Base-by-base conservation (phyloP, 441 rosid species). In the Euphorbia celastroides region DNA sequence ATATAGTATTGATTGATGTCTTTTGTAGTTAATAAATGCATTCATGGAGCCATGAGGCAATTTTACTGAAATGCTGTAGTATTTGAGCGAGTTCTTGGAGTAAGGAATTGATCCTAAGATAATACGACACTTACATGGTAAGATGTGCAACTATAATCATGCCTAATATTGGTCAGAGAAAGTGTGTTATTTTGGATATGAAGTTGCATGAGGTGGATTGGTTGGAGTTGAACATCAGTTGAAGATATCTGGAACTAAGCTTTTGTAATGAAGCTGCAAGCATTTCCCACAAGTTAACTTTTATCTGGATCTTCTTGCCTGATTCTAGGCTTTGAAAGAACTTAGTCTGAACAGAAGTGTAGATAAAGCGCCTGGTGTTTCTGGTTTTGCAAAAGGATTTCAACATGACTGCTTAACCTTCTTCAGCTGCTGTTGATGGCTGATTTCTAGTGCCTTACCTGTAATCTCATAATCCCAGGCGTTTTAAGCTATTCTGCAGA, bases 211-310 rank as follows among this genome's bases (percentile, higher is more conserved):
- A 57, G 60, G 31, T 63, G 48, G 67, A 52, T 70, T 54, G 9
- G 60, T 71, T 68, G 48, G 57, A 57, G 65, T 61, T 36, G 34
- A 27, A 50, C 70, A 31, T 67, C 12, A 62, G 61, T 19, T 46
- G 28, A 62, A 46, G 55, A 46, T 20, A 38, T 65, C 46, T 16
- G 19, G 51, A 34, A 26, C 44, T 17, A n/a, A n/a, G n/a, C n/a
- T n/a, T n/a, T n/a, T n/a, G n/a, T n/a, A n/a, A n/a, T n/a, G n/a
- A n/a, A n/a, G n/a, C n/a, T n/a, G n/a, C n/a, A n/a, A n/a, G n/a
- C n/a, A n/a, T n/a, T n/a, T n/a, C n/a, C n/a, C n/a, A n/a, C n/a
- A n/a, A n/a, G n/a, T n/a, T n/a, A n/a, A n/a, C 64, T 5, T 28
- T 66, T 60, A 19, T 52, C 9, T 46, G 32, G 67, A 54, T 30